Evolutionary conservation across 306 rosid species (phyloP), one percentile per base, ranked within the genome.

Genomic region (Chamaecrista fasciculata): DNA sequence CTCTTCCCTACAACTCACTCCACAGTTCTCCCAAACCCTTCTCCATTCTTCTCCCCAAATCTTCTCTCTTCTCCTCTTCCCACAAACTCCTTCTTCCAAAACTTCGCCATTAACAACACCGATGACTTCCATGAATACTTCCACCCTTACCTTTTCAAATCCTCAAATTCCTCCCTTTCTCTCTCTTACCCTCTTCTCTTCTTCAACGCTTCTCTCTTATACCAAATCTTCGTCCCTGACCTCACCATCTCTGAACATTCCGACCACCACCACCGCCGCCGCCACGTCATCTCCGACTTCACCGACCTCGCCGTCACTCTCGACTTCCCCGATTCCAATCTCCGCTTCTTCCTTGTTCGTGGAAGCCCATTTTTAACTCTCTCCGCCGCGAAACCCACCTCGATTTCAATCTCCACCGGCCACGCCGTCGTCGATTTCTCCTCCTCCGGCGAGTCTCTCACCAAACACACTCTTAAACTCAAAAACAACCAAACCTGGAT

Each of bases 401-500:
- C 58, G 25, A 68, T 93, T 62, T 86, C 91, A 0, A 76, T 93
- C 72, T 69, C 88, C 10, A 93, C 97, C 49, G 78, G 79, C 49
- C 96, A 90, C 49, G 85, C 85, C 1, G 79, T 93, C 40, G 81
- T 88, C 25, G n/a, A n/a, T n/a, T 77, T 88, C 0, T 77, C 84
- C 50, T 77, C 84, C 3, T 53, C 88, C 0, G 74, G 69, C 26
- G 64, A 63, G 15, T 79, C 94, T 4, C 76, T 33, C 6, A 90
- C 94, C 15, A 93, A 88, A 33, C 77, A 84, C 84, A 86, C 88
- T 3, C 46, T 90, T 70, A 59, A 51, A 25, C 79, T 93, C 44
- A 86, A 88, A 81, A 86, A 86, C 77, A 83, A 82, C 20, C 98
- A 93, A 68, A 90, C 90, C 4, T 93, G 98, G 98, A 60, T 93